Percentiles rank a stretch among this genome's conserved stretches.
phyloP scores from a whole-genome alignment of 345 rosid species.

The Abelmoschus esculentus region DNA sequence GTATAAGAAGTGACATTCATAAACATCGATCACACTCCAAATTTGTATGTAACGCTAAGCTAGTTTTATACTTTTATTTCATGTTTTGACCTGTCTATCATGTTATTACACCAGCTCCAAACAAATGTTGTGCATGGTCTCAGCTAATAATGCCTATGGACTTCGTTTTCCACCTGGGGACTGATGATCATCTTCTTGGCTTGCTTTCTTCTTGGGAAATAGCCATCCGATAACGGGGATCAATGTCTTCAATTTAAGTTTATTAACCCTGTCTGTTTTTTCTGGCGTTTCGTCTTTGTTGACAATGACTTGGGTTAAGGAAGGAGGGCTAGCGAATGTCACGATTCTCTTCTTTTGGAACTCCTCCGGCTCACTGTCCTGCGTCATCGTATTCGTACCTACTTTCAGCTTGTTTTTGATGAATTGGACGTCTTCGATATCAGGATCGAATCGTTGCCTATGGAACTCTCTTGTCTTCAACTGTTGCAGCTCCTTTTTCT shows the following conservation, averaged over 20 bases:
- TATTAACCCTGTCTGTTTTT: slow-evolving; percentile 25
- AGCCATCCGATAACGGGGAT: slow-evolving; percentile 48
- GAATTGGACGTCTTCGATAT: slow-evolving; percentile 39
- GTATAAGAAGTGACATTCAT: not conserved
- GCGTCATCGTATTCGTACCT: slow-evolving; percentile 10
- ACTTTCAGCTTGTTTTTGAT: slow-evolving; percentile 23
- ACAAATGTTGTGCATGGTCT: not conserved
- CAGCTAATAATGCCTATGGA: not conserved
- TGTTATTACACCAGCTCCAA: not conserved
- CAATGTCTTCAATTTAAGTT: slow-evolving; percentile 30
- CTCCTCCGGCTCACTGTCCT: slow-evolving; percentile 17
- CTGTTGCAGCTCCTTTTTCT: slow-evolving; percentile 35
- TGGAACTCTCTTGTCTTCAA: slow-evolving; percentile 20
- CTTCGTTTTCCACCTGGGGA: not conserved
- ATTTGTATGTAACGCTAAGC: not conserved
- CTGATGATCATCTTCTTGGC: slow-evolving; percentile 19
- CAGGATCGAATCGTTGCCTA: slow-evolving; percentile 25
- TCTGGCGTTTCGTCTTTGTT: slow-evolving; percentile 20
- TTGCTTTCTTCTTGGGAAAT: slow-evolving; percentile 26
- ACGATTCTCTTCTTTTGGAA: slow-evolving; percentile 51
- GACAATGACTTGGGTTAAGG: slow-evolving; percentile 34
- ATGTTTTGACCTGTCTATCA: not conserved
- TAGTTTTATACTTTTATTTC: not conserved
- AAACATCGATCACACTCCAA: not conserved
- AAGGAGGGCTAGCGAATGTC: slow-evolving; percentile 55